phyloP scores from a whole-genome alignment of 208 protist genomes.

The Wallacemonas sp. region DNA sequence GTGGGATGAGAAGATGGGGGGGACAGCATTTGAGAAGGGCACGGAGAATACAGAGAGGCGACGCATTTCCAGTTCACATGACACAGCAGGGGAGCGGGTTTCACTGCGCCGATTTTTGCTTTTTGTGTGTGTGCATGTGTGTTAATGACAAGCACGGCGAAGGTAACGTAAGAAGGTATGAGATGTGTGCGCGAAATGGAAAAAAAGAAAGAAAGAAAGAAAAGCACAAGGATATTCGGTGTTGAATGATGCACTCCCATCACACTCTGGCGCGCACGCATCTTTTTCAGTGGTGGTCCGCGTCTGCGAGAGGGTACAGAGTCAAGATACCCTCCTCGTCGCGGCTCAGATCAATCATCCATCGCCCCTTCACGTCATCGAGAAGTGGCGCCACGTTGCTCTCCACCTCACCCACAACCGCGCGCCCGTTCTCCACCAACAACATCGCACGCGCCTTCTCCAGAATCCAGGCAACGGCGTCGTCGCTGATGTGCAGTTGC shows the following conservation, averaged over 20 bases:
- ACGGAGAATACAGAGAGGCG: too few species aligned
- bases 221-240: background rate
- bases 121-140: background rate
- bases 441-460: conserved; percentile 31
- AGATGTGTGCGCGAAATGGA: background rate
- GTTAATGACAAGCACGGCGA: background rate
- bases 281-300: too few species aligned
- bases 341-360: conserved; percentile 1
- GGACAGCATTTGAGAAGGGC: too few species aligned
- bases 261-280: too few species aligned
- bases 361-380: background rate
- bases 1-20: background rate
- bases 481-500: conserved; percentile 23
- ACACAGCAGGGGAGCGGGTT: too few species aligned
- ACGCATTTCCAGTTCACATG: too few species aligned
- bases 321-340: conserved; percentile 3
- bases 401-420: conserved; percentile 28
- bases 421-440: conserved; percentile 38
- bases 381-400: conserved; percentile 30
- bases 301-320: background rate
- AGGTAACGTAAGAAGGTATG: background rate
- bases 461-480: conserved; percentile 32
- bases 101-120: too few species aligned
- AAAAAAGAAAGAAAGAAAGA: background rate
- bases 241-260: too few species aligned